Evolutionary conservation across 2,329 filamentous ascomycete genomes (phyloP), one percentile per base, ranked within the genome.

Genomic region (Aureobasidium sp.): DNA sequence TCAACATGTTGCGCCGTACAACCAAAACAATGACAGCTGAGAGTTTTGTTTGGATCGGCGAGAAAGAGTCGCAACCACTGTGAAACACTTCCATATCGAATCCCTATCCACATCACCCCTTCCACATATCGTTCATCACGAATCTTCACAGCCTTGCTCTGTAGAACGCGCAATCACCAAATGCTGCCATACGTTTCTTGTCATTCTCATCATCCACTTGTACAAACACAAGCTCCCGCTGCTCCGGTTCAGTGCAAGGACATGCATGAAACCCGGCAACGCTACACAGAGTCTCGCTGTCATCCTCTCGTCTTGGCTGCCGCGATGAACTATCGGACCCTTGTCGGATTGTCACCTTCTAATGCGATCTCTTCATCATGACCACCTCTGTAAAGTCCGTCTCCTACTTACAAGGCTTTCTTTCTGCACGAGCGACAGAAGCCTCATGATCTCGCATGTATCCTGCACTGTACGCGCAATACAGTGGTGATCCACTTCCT

Each of bases 51-150:
- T 47, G 45, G 55, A 58, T 58, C 55, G 47, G 40, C 58, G 43
- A 8, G 11, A 36, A 60, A 38, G 29, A 50, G 23, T 62, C 59
- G 59, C 59, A 62, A 62, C 23, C 59, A 62, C 51, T 38, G 59
- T 62, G 59, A 62, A 53, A 53, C 59, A 51, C 45, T 23, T 62
- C 59, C 59, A 62, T 50, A 38, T 60, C 43, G 29, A n/a, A 58
- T 58, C 55, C 55, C 55, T 58, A 56, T 56, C 33, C 53, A 56
- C 53, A 56, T 48, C 56, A 60, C 7, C 56, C 45, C 56, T 36
- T 60, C 31, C 40, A 3, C 29, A 29, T 13, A 38, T 40, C 8
- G 10, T 33, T 40, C 31, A 48, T 31, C 55, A 36, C 8, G 4
- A 31, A 38, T 50, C 23, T 11, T 15, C 45, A 51, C 33, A 40